phyloP scores from a whole-genome alignment of 148 eudicot species.

The Fagopyrum homotropicum region DNA sequence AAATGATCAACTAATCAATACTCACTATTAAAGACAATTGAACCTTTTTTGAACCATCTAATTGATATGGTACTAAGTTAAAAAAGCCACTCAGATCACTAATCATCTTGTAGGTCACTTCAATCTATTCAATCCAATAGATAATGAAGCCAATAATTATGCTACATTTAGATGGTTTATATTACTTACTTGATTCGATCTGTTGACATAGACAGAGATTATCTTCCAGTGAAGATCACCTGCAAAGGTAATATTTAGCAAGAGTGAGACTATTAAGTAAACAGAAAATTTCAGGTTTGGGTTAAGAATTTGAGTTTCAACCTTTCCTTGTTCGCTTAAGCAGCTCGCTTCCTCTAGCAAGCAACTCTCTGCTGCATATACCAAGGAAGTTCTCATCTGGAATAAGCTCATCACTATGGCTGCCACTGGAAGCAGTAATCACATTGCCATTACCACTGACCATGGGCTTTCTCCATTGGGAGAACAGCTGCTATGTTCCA shows the following conservation, averaged over 20 bases:
- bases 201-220: conserved; percentile 80
- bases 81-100: not conserved
- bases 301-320: conserved; percentile 9
- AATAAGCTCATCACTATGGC: conserved; percentile 70
- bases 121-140: conserved; percentile 4
- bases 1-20: conserved; percentile 31
- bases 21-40: not conserved
- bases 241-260: not conserved
- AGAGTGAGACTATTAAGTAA: not conserved
- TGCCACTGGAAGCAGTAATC: conserved; percentile 20
- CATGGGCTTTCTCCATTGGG: conserved; percentile 62
- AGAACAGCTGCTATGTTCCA: conserved; percentile 90
- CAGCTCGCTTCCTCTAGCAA: conserved; percentile 76
- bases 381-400: conserved; percentile 81
- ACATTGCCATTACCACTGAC: conserved; percentile 18
- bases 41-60: conserved; percentile 5
- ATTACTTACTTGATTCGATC: conserved; percentile 48
- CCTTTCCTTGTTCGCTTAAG: conserved; percentile 89
- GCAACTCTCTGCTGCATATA: conserved; percentile 65
- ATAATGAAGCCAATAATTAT: not conserved
- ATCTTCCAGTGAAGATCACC: conserved; percentile 63
- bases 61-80: not conserved
- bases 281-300: not conserved
- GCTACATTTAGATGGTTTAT: not conserved
- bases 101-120: conserved; percentile 4